Base-by-base conservation (phyloP, 1,284 basidiomycete species). In the Trametes hirsuta region DNA sequence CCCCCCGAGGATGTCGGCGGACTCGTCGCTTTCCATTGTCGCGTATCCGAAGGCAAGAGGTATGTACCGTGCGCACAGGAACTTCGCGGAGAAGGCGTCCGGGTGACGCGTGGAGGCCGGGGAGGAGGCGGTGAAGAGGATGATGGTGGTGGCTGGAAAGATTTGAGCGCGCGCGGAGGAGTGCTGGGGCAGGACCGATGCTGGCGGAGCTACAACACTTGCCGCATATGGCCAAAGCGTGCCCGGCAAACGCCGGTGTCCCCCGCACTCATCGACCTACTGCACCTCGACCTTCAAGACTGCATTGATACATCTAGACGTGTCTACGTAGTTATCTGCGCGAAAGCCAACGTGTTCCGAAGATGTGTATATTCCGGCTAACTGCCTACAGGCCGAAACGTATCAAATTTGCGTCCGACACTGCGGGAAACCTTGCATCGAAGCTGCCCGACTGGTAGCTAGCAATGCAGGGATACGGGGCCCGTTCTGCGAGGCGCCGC, bases 1-100 rank as follows among this genome's bases (percentile, higher is more conserved):
- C 65, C 84, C 81, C 55, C 87, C 87, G 18, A 90, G 80, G 59
- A 90, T 89, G 74, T 90, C 88, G 63, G 84, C 80, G 57, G 80
- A 79, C 68, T 82, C 81, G 65, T 65, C 64, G 55, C 59, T 55
- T 47, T 63, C 53, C 64, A 65, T 65, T 30, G 30, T 30, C 46
- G 39, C 40, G 37, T 52, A 21, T 70, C 69, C 61, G 61, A 39
- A 39, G 37, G 25, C 11, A 22, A 35, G 47, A 51, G 47, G 42
- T 18, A 30, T 18, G 30, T 21, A 12, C 53, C 47, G 45, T 39
- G 25, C 48, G 57, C 60, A 51, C 40, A 48, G 22, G 34, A 14
- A n/a, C 60, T 61, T 49, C 60, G 58, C 58, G 61, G 54, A 30
- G 61, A 40, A 51, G 59, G 69, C 66, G 85, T 86, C 85, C 71